Base-by-base conservation (phyloP, 768 basidiomycete species). In the Boletus rufocinnamomeus region DNA sequence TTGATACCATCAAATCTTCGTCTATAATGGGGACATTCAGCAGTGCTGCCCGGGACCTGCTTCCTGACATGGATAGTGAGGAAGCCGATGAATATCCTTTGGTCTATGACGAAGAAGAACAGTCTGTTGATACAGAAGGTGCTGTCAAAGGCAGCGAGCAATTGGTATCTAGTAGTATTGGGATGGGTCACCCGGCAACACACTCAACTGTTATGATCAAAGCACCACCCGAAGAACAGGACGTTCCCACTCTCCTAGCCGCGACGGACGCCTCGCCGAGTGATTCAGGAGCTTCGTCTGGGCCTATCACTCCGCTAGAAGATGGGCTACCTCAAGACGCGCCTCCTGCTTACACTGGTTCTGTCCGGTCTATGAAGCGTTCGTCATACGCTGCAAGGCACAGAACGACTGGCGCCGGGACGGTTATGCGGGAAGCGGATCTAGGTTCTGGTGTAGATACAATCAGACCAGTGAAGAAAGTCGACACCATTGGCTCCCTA, bases 401-500 rank as follows among this genome's bases (percentile, higher is more conserved):
- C 52, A 83, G 83, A 43, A 72, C 79, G 19, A 77, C 79, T 56
- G 85, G 83, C 40, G 66, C 80, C 16, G 93, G 94, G 13, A 93
- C 91, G 0, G 77, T 93, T 9, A 75, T 95, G 65, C 82, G 82
- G 44, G 87, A 87, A 65, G 92, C 87, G 13, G 94, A 95, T 72
- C 69, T 95, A n/a, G 93, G 93, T 19, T 89, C 80, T 52, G 93
- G 93, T 40, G 80, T 91, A 46, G 92, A 91, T 66, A 98, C 95
- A 2, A 93, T 98, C 66, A 83, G 94, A 52, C 95, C 95, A 0
- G 86, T 96, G 60, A 96, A 95, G 82, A 93, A 91, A 67, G 87
- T 96, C 32, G 94, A 97, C 70, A 81, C 88, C 6, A 79, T 81
- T 13, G 85, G 88, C 4, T 94, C 93, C 6, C 75, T 93, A 16